Percentiles rank a stretch among this genome's conserved stretches.
Conservation (phyloP, 2,329 filamentous ascomycete species). For the Aspergillus tubingensis region DNA sequence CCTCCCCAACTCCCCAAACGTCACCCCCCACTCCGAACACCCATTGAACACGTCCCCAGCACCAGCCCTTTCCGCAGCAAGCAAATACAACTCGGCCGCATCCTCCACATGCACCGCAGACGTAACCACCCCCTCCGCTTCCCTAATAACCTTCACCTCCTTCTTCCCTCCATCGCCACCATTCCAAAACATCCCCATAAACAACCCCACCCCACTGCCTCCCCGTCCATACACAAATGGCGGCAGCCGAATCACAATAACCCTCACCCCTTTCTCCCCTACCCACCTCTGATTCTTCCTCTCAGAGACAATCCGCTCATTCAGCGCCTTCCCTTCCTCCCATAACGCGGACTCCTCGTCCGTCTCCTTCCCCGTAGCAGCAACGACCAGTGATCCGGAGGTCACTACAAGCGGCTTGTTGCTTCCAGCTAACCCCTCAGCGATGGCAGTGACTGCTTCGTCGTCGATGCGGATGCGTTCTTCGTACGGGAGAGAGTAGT, state of each 20-base stretch:
- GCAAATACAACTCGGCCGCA: constrained; percentile 40
- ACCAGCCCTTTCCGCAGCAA: constrained; percentile 42
- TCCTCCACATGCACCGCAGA: constrained; percentile 42
- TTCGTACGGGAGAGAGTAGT: constrained; percentile 39
- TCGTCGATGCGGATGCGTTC: constrained; percentile 33
- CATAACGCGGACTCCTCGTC: constrained; percentile 20
- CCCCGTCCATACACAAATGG: constrained; percentile 41
- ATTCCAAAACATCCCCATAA: constrained; percentile 9
- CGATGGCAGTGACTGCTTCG: constrained; percentile 42
- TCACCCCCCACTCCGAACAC: constrained; percentile 38
- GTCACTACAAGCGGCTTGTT: constrained; percentile 41
- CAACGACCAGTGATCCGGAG: constrained; percentile 37
- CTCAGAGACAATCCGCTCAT: constrained; percentile 29
- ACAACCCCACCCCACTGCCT: constrained; percentile 28
- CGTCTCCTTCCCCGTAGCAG: constrained; percentile 32
- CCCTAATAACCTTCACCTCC: constrained; percentile 34
- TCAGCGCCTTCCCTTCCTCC: constrained; percentile 13
- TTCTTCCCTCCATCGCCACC: constrained; percentile 24
- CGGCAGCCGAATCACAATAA: constrained; percentile 40
- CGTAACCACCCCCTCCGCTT: constrained; percentile 39
- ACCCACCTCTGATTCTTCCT: constrained; percentile 21
- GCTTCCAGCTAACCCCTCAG: constrained; percentile 32
- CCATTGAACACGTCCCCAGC: constrained; percentile 42
- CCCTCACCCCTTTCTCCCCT: constrained; percentile 32
- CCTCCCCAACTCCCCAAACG: constrained; percentile 18